Evolutionary conservation across 106 monocot species (phyloP), one percentile per base, ranked within the genome.

Genomic region (Alisma plantagoaquatica): DNA sequence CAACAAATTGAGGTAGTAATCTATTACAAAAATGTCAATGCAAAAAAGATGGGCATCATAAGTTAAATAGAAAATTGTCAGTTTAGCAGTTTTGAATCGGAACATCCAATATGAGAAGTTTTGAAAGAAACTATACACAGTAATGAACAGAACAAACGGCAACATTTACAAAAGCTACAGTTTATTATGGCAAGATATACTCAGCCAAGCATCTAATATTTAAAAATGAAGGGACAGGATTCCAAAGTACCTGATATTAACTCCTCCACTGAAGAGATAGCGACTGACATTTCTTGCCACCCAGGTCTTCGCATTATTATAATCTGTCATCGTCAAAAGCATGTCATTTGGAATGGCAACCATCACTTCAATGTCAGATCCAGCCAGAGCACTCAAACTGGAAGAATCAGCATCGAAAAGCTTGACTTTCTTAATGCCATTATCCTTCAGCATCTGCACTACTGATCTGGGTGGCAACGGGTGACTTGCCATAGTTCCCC

Each of bases 261-360:
- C 81, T 17, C 87, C 87, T 25, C 67, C 62, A 27, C 56, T 63
- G n/a, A n/a, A n/a, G 56, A 82, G 23, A 44, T 75, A 75, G 0
- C 54, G 29, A 19, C 81, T 78, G 51, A 87, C 66, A 57, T 87
- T 87, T 51, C 61, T 69, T 4, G 87, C 61, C 17, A 87, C 87
- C 87, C 87, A 87, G 1, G 43, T 56, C 63, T 75, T 75, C 4
- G 87, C 87, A 43, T 60, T 75, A 29, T 66, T 30, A 20, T 49
- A 46, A 6, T 57, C 20, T 0, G 81, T 72, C 23, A 87, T 62
- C 16, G 58, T 42, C 14, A 65, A 42, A 30, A 87, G 78, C 81
- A 87, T 57, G 20, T 87, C 82, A 21, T 87, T 82, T 3, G 77
- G 87, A 41, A 87, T 78, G 18, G 81, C 82, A 23, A 87, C 78